Conservation (phyloP, 164 flowering plant genomes). For the Tetrastigma voinierianum region DNA sequence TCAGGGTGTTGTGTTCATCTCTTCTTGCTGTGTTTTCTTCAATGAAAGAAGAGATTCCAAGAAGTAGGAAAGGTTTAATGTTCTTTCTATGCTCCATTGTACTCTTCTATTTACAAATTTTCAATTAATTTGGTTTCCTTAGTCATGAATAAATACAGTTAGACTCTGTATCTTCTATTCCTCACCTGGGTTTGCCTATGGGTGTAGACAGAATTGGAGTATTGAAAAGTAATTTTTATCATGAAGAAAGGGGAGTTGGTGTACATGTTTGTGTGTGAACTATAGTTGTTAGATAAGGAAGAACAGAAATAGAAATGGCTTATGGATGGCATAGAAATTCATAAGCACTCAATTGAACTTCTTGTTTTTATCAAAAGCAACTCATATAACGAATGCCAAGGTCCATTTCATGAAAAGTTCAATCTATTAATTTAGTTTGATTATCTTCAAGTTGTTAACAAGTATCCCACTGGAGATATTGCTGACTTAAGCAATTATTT, state of each 20-base stretch:
- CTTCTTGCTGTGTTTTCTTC: no score
- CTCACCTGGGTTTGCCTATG: no score
- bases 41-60: no score
- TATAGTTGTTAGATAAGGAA: neutral
- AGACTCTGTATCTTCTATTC: no score
- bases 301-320: neutral
- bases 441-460: slow-evolving; percentile 13
- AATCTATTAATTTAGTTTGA: neutral
- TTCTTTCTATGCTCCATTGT: no score
- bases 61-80: no score
- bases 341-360: neutral
- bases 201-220: neutral
- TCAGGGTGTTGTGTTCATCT: no score
- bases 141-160: no score
- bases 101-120: no score
- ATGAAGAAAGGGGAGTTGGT: neutral
- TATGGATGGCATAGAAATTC: no score
- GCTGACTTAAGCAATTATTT: neutral
- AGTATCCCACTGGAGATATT: slow-evolving; percentile 4
- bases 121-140: no score
- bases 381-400: neutral
- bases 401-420: neutral
- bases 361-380: neutral
- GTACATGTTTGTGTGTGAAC: neutral
- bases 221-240: no score